Evolutionary conservation across 2,329 filamentous ascomycete species (phyloP).

Genomic region (Grosmannia serpens): DNA sequence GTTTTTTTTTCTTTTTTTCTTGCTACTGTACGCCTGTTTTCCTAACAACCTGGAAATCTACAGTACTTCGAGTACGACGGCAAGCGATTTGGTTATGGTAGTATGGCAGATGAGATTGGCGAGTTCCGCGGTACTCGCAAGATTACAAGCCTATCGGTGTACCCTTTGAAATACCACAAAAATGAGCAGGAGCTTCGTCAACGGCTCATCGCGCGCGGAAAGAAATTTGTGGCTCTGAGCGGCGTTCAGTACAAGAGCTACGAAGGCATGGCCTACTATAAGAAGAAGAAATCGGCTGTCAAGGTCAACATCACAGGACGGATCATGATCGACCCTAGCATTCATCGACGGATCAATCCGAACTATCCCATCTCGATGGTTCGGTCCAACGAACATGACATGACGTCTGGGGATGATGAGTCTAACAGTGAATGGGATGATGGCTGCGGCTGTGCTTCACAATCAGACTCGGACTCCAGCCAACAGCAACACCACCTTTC

Average conservation of each 20-base stretch:
- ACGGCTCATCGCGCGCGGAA: conserved; percentile 66
- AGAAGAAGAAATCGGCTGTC: conserved; percentile 61
- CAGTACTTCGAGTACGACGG: conserved; percentile 81
- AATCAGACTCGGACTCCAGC: conserved; percentile 24
- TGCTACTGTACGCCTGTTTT: background rate
- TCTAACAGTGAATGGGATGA: conserved; percentile 26
- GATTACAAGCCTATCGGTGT: conserved; percentile 67
- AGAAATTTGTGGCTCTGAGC: conserved; percentile 69
- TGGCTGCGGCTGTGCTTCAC: conserved; percentile 26
- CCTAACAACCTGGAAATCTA: background rate
- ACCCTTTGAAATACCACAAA: conserved; percentile 71
- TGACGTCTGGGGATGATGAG: conserved; percentile 32
- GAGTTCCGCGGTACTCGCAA: conserved; percentile 72
- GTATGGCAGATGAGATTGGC: conserved; percentile 55
- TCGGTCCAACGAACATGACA: conserved; percentile 57
- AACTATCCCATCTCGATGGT: conserved; percentile 73
- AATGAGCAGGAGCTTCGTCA: conserved; percentile 52
- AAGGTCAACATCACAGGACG: conserved; percentile 81
- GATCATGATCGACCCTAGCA: conserved; percentile 76
- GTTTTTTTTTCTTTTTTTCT: background rate
- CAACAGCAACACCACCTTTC: conserved; percentile 25
- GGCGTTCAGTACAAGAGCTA: conserved; percentile 76
- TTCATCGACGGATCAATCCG: conserved; percentile 73
- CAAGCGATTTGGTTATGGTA: conserved; percentile 70
- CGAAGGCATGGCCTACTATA: conserved; percentile 75